A percentile compares a stretch with the other conserved stretches of the same genome.
Evolutionary conservation across 257 asterid genomes (phyloP).

Genomic region (Solanum ossicruentum): DNA sequence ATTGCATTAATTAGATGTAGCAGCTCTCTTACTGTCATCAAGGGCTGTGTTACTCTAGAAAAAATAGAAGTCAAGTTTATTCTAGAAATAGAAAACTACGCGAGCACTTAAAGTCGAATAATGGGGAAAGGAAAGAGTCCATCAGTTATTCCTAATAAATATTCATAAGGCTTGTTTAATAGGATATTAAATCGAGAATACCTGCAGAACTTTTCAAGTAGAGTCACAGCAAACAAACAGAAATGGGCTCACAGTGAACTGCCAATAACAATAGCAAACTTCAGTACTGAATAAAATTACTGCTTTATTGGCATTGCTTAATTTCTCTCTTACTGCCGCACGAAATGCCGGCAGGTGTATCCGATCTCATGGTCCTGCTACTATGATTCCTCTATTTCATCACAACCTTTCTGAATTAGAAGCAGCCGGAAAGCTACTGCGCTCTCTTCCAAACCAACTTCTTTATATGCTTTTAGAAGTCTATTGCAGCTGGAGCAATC

Average conservation of each 20-base stretch:
- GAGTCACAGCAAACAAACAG: not conserved
- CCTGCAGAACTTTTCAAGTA: not conserved
- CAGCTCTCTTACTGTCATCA: not conserved
- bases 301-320: not conserved
- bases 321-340: not conserved
- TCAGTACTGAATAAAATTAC: not conserved
- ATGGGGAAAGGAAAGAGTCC: not conserved
- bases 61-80: not conserved
- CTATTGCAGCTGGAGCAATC: constrained; percentile 37
- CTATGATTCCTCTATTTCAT: constrained; percentile 5
- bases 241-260: not conserved
- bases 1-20: not conserved
- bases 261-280: not conserved
- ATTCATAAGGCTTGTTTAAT: not conserved
- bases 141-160: not conserved
- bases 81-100: not conserved
- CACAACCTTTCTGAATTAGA: constrained; percentile 42
- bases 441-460: constrained; percentile 38
- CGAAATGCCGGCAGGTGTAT: not conserved
- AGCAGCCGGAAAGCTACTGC: constrained; percentile 27
- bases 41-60: not conserved
- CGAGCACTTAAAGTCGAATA: not conserved
- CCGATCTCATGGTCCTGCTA: not conserved
- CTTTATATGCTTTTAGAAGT: constrained; percentile 35
- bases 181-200: not conserved